These are phyloP conservation scores for Arxiozyma heterogenica DNA, from an alignment of 1,139 yeast species.

Conservation along the genomic window DNA sequence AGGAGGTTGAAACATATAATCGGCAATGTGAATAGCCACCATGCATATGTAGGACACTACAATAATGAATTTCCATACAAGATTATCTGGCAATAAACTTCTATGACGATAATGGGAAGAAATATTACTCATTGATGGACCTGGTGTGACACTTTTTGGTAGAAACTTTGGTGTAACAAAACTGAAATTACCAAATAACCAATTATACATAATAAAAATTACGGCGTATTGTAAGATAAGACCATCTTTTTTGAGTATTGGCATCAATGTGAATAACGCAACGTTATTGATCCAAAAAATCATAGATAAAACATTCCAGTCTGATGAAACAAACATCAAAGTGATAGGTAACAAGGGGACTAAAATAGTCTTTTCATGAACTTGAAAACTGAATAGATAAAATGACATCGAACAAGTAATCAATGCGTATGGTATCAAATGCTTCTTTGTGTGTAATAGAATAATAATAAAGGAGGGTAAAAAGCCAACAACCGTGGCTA, in stretches of 20 bases:
- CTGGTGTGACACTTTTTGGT: conserved; percentile 37
- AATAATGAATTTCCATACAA: conserved; percentile 51
- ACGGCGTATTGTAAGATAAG: conserved; percentile 63
- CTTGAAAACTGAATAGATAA: conserved; percentile 86
- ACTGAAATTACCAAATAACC: conserved; percentile 65
- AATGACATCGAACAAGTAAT: conserved; percentile 83
- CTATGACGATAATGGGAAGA: conserved; percentile 32
- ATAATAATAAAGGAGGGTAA: conserved; percentile 55
- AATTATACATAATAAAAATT: conserved; percentile 58
- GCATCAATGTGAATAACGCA: conserved; percentile 80
- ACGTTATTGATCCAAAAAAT: conserved; percentile 83
- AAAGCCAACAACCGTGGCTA: conserved; percentile 56
- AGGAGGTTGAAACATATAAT: conserved; percentile 47
- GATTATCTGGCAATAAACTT: conserved; percentile 41
- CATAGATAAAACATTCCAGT: conserved; percentile 54
- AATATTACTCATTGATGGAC: conserved; percentile 33
- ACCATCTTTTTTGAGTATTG: conserved; percentile 70
- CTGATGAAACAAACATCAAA: conserved; percentile 50
- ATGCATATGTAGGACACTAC: conserved; percentile 51
- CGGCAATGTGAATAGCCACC: conserved; percentile 45
- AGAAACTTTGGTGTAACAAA: conserved; percentile 35
- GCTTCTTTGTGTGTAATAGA: conserved; percentile 44
- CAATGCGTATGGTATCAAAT: conserved; percentile 59
- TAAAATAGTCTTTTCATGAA: conserved; percentile 85
- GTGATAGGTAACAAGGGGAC: conserved; percentile 83